Percentiles rank a stretch among this genome's conserved stretches.
Conservation (phyloP, 768 basidiomycete genomes). For the Suillus tomentosus region DNA sequence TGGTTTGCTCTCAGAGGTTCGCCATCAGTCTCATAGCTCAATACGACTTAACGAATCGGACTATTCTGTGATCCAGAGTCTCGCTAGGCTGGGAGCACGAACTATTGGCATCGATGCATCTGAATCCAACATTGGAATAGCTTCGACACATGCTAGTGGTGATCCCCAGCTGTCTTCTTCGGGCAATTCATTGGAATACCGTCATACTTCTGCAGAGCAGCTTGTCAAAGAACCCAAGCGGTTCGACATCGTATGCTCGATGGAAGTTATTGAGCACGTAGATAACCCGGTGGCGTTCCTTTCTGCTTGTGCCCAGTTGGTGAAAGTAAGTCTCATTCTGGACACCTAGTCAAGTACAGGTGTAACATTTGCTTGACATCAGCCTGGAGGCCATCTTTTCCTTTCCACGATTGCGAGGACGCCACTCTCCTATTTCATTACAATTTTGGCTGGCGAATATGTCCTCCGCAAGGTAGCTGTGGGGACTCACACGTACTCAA, state of each 20-base stretch:
- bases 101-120: slow-evolving; percentile 94
- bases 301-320: slow-evolving; percentile 74
- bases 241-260: slow-evolving; percentile 93
- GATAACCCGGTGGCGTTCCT: slow-evolving; percentile 89
- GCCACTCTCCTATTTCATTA: slow-evolving; percentile 67
- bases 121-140: slow-evolving; percentile 82
- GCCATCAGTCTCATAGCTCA: slow-evolving; percentile 18
- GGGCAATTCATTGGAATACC: slow-evolving; percentile 56
- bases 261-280: slow-evolving; percentile 99
- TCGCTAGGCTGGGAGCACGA: slow-evolving; percentile 85
- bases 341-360: too few species aligned
- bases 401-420: slow-evolving; percentile 93
- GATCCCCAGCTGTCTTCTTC: slow-evolving; percentile 62
- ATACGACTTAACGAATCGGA: slow-evolving; percentile 8
- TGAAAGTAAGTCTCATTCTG: slow-evolving; percentile 63
- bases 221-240: slow-evolving; percentile 63
- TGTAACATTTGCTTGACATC: slow-evolving; percentile 8
- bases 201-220: slow-evolving; percentile 72
- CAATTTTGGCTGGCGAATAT: slow-evolving; percentile 80
- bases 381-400: slow-evolving; percentile 97
- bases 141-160: slow-evolving; percentile 74
- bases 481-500: slow-evolving; percentile 91
- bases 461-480: slow-evolving; percentile 75
- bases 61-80: slow-evolving; percentile 51
- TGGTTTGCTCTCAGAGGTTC: slow-evolving; percentile 87